Percentiles rank a stretch among this genome's conserved stretches.
Evolutionary conservation across 768 basidiomycete species (phyloP).

Genomic region (Suillus subluteus): DNA sequence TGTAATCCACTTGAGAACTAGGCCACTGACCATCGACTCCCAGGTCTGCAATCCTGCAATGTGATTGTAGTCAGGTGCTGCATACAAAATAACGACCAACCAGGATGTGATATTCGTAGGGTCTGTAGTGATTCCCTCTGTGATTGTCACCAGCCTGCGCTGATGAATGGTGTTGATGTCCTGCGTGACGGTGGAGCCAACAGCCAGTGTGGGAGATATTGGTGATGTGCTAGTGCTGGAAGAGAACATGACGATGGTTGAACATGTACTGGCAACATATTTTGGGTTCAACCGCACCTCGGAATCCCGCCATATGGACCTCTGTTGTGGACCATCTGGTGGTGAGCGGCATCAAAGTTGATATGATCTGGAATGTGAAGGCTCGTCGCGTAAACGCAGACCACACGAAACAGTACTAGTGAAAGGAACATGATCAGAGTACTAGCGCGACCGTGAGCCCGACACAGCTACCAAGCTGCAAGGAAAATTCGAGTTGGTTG

Average conservation of each 20-base stretch:
- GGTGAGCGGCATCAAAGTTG: not conserved
- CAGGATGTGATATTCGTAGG: slow-evolving; percentile 30
- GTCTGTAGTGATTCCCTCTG: slow-evolving; percentile 38
- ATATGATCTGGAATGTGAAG: not conserved
- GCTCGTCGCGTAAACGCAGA: not conserved
- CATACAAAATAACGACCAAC: slow-evolving; percentile 19
- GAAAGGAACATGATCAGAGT: not conserved
- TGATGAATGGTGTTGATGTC: slow-evolving; percentile 40
- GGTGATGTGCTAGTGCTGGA: not conserved
- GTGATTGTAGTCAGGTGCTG: not conserved
- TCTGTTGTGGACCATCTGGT: not conserved
- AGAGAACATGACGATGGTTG: not conserved
- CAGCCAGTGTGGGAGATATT: not conserved
- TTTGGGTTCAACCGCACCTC: not conserved
- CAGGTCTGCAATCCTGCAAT: slow-evolving; percentile 50
- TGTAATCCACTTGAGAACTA: slow-evolving; percentile 59
- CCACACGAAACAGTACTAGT: not conserved
- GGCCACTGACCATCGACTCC: slow-evolving; percentile 57
- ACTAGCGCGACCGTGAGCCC: not conserved
- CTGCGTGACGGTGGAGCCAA: slow-evolving; percentile 24
- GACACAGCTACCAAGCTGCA: not conserved
- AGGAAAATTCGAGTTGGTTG: not conserved
- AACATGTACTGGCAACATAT: not conserved
- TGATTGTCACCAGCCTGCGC: slow-evolving; percentile 46
- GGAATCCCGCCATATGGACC: not conserved